Conservation (phyloP, 2,329 filamentous ascomycete species). For the Fusarium sp. region DNA sequence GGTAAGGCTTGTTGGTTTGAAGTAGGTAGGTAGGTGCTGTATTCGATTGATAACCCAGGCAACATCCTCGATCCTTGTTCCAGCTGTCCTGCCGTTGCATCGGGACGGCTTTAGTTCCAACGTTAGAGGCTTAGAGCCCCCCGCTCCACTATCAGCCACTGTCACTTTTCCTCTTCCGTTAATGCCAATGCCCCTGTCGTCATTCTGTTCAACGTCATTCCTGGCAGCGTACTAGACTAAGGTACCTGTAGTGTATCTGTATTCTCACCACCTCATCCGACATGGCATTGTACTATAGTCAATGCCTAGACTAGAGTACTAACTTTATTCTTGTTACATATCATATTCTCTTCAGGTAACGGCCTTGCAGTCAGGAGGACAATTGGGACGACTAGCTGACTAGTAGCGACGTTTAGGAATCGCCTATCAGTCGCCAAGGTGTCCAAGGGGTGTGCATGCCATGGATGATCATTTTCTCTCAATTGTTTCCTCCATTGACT, state of each 20-base stretch:
- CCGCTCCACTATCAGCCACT: conserved; percentile 15
- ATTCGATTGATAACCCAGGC: conserved; percentile 1
- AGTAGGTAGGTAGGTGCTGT: too few relatives aligned
- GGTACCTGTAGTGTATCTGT: not conserved
- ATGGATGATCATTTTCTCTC: conserved; percentile 2
- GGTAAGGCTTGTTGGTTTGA: not conserved
- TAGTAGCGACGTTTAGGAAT: conserved; percentile 1
- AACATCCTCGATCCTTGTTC: conserved; percentile 25
- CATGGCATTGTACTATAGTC: not conserved
- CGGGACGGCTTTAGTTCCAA: conserved; percentile 9
- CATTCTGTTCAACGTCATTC: conserved; percentile 36
- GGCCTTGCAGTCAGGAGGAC: conserved; percentile 23
- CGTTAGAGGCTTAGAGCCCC: conserved; percentile 16
- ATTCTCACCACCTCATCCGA: not conserved
- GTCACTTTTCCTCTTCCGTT: conserved; percentile 12
- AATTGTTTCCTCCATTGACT: conserved; percentile 18
- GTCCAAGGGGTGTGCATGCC: not conserved
- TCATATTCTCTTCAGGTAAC: conserved; percentile 1
- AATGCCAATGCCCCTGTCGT: conserved; percentile 8
- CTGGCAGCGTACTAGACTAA: not conserved
- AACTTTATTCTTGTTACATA: not conserved
- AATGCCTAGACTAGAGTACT: not conserved
- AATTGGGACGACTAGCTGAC: not conserved
- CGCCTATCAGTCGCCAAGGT: not conserved
- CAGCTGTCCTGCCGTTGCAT: conserved; percentile 17